These are phyloP conservation scores for Vitis rupestris DNA, from an alignment of 164 flowering plant species.

Conservation along the genomic window DNA sequence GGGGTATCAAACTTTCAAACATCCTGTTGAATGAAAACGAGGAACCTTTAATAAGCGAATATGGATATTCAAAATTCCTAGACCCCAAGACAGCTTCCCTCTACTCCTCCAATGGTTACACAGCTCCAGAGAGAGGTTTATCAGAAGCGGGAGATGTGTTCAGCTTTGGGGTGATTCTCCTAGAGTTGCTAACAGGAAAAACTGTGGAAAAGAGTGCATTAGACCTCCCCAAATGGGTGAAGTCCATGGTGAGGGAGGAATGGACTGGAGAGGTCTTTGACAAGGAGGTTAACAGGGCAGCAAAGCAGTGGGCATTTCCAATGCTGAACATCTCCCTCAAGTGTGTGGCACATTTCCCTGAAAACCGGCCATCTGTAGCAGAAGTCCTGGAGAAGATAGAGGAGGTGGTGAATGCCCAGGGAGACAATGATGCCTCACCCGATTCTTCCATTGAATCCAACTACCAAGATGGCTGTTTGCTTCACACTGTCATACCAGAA, in stretches of 20 bases:
- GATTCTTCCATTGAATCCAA: conserved; percentile 22
- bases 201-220: conserved; percentile 45
- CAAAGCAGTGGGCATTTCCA: conserved; percentile 46
- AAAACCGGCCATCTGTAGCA: conserved; percentile 38
- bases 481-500: conserved; percentile 45
- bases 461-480: conserved; percentile 28
- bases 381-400: conserved; percentile 52
- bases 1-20: conserved; percentile 63
- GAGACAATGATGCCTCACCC: conserved; percentile 31
- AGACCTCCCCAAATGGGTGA: conserved; percentile 67
- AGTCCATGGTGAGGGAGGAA: conserved; percentile 63
- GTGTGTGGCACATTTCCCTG: conserved; percentile 41
- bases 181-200: conserved; percentile 58
- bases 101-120: conserved; percentile 34
- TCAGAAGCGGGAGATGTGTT: conserved; percentile 50
- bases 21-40: conserved; percentile 41
- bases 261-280: conserved; percentile 80
- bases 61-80: conserved; percentile 38
- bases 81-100: conserved; percentile 34
- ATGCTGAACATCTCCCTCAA: conserved; percentile 47
- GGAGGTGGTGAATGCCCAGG: conserved; percentile 33
- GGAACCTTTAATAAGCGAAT: conserved; percentile 55
- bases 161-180: conserved; percentile 61
- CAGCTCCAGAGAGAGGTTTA: conserved; percentile 46
- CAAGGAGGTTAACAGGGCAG: conserved; percentile 40